Evolutionary conservation across 2,329 filamentous ascomycete genomes (phyloP), one percentile per base, ranked within the genome.

Genomic region (Hymenoscyphus fraxineus): DNA sequence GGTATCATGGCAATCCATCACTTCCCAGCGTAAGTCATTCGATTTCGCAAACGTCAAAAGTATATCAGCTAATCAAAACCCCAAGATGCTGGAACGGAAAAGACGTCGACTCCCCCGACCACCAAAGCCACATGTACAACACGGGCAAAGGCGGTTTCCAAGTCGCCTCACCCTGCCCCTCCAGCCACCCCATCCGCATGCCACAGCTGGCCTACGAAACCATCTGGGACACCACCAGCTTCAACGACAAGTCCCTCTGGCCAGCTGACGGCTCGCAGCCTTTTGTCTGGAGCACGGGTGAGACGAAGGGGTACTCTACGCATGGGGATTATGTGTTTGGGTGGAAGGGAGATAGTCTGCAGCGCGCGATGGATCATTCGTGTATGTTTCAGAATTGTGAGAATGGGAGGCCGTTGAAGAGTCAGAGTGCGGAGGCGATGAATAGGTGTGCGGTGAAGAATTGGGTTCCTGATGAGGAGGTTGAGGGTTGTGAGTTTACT

Each of bases 191-290:
- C 0, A 78, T 80, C 3, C 83, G 83, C 63, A 76, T 86, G 41
- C 79, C 84, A 44, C 84, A 83, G 13, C 76, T 88, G 65, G 85
- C 88, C 74, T 85, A 80, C 72, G 85, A 87, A 74, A 80, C 84
- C 63, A 80, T 83, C 64, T 88, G 81, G 79, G 75, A 80, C 66
- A 83, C 83, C 9, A 77, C 76, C 54, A 70, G 38, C 12, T 68
- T 68, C 55, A 68, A 66, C 39, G 64, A 68, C 35, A 63, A 64
- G 15, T 64, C 64, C 12, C 22, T 66, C 27, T 66, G 64, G 64
- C 64, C 64, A 3, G 60, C 59, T 7, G 64, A 66, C 41, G 64
- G 64, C 6, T 66, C 64, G 1, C 64, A 66, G 35, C 64, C 64
- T 1, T 66, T 66, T n/a, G 61, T 64, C 3, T 66, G 64, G 64